phyloP scores from a whole-genome alignment of 495 filamentous ascomycete genomes.

The Aspergillus diversus region DNA sequence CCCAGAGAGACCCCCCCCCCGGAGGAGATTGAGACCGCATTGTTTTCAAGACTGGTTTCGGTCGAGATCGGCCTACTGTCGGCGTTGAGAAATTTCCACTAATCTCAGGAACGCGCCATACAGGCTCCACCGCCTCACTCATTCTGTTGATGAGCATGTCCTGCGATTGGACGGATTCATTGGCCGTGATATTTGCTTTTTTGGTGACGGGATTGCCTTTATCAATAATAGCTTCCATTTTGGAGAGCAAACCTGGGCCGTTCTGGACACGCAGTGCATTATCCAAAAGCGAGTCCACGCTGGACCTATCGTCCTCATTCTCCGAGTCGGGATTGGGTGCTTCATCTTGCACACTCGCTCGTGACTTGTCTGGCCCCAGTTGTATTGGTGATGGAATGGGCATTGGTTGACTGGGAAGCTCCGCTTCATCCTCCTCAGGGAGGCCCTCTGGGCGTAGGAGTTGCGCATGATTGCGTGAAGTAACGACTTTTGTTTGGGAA shows the following conservation, averaged over 20 bases:
- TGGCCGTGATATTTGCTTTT: constrained; percentile 27
- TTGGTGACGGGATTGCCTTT: constrained; percentile 16
- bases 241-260: constrained; percentile 1
- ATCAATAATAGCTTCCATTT: constrained; percentile 1
- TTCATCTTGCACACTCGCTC: constrained; percentile 12
- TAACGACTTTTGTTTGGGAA: neutral
- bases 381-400: constrained; percentile 18
- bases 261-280: constrained; percentile 26
- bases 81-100: constrained; percentile 41
- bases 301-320: constrained; percentile 28
- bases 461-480: constrained; percentile 1
- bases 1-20: constrained; percentile 45
- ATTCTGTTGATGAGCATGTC: constrained; percentile 2
- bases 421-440: constrained; percentile 1
- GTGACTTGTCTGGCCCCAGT: neutral
- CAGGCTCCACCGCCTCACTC: constrained; percentile 29
- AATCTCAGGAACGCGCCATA: constrained; percentile 49
- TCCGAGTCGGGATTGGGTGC: constrained; percentile 21
- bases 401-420: neutral
- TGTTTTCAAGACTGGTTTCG: constrained; percentile 21
- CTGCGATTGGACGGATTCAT: constrained; percentile 22
- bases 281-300: constrained; percentile 34
- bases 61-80: constrained; percentile 25
- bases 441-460: constrained; percentile 4
- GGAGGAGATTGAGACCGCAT: constrained; percentile 41